phyloP scores from a whole-genome alignment of 1,284 basidiomycete species.

The Sphagnurus paluster region DNA sequence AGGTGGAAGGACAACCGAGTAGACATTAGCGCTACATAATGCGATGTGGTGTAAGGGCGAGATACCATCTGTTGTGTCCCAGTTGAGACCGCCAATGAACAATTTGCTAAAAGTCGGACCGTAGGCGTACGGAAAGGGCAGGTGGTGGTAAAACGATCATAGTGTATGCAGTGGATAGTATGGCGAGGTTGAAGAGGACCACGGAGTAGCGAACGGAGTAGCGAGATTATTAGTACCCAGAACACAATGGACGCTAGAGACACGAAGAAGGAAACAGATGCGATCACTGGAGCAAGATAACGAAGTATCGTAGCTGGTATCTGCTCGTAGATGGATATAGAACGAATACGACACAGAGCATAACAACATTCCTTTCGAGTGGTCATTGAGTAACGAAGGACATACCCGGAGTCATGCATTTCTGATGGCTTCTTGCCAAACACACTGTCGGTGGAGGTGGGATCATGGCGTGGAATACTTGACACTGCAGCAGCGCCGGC shows the following conservation, averaged over 20 bases:
- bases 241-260: conserved; percentile 14
- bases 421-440: conserved; percentile 74
- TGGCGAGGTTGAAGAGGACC: conserved; percentile 26
- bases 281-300: conserved; percentile 24
- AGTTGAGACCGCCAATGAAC: conserved; percentile 97
- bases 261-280: conserved; percentile 20
- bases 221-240: conserved; percentile 23
- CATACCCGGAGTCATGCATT: conserved; percentile 95
- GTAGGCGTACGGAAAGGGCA: conserved; percentile 27
- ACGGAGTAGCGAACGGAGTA: conserved; percentile 24
- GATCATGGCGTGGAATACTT: conserved; percentile 33
- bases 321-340: conserved; percentile 28
- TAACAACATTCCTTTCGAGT: conserved; percentile 13
- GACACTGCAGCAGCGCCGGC: conserved; percentile 12
- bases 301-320: conserved; percentile 34
- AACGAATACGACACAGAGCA: conserved; percentile 14
- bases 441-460: conserved; percentile 35
- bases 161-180: conserved; percentile 37
- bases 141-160: conserved; percentile 24
- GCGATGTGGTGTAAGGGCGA: conserved; percentile 38
- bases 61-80: conserved; percentile 96
- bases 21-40: conserved; percentile 40
- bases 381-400: conserved; percentile 16
- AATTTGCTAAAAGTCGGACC: conserved; percentile 79
- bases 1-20: conserved; percentile 26